Evolutionary conservation across 768 basidiomycete genomes (phyloP), one percentile per base, ranked within the genome.

Genomic region (Amyloporia xantha): DNA sequence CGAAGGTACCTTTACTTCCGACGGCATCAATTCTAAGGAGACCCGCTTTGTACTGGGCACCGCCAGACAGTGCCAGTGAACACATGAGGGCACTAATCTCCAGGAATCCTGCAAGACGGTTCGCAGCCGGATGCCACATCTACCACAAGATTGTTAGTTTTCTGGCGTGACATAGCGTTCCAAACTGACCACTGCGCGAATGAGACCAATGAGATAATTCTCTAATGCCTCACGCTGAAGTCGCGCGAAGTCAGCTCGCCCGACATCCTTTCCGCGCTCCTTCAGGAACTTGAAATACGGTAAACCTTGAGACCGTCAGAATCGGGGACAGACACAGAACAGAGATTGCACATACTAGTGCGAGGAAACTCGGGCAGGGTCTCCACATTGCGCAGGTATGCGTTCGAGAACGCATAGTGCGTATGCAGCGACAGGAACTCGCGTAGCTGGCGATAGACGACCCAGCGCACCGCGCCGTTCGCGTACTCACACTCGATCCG

Each of bases 401-500:
- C 81, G 56, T 92, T 94, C 7, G 91, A 85, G 17, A 96, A 70
- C 1, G 84, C 72, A 63, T 95, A 96, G 63, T 97, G 93, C 0
- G 85, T 77, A 64, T 97, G 94, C 20, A 99, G 67, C 21, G 86
- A 86, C 40, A 95, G 47, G 60, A 99, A 96, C 64, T 98, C 95
- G 53, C 90, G 82, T 47, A 96, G 74, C 67, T 94, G 85, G 45
- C 95, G 84, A 66, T 92, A 92, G n/a, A 91, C 76, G 24, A 96
- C 94, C 95, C 96, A 99, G 64, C 92, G 73, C 61, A 77, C 82
- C 11, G 85, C 84, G 19, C 91, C 91, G 55, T 95, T 93, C 0
- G 91, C 95, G 64, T 99, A 98, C 66, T 96, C 90, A 63, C 93
- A 97, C 66, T 94, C 91, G 56, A 94, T 91, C 13, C 91, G 80